Percentiles rank a stretch among this genome's conserved stretches.
These are phyloP conservation scores for Taphrina betulina DNA, from an alignment of 1,139 yeast species.

Conservation along the genomic window DNA sequence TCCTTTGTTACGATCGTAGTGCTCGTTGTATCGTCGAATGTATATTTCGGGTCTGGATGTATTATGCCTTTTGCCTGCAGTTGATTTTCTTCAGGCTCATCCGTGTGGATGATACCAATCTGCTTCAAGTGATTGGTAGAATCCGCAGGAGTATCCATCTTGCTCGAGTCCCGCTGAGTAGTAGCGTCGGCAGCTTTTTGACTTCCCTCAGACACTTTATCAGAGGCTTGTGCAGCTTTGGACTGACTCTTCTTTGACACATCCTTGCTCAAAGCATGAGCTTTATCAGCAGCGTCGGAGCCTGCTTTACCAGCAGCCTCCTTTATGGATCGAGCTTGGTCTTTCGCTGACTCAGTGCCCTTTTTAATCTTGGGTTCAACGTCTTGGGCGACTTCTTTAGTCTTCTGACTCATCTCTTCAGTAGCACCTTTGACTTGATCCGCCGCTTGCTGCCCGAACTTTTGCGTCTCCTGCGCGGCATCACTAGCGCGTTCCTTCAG, in stretches of 20 bases:
- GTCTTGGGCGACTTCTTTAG: slow-evolving; percentile 4
- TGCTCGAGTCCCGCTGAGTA: neutral
- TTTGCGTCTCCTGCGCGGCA: neutral
- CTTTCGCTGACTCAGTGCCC: neutral
- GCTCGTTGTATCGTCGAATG: neutral
- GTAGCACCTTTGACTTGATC: neutral
- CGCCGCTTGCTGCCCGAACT: slow-evolving; percentile 1
- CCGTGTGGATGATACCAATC: slow-evolving; percentile 23
- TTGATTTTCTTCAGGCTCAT: neutral
- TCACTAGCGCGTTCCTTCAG: slow-evolving; percentile 3
- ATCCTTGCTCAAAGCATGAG: neutral
- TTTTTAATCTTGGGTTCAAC: slow-evolving; percentile 2
- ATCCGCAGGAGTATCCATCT: neutral
- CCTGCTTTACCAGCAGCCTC: slow-evolving; percentile 1
- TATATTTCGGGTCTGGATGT: slow-evolving; percentile 6
- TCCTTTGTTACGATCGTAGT: too few relatives aligned
- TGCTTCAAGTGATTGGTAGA: slow-evolving; percentile 1
- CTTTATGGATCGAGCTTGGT: neutral
- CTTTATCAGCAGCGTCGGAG: slow-evolving; percentile 4
- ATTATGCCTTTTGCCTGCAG: slow-evolving; percentile 1
- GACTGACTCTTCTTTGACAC: neutral
- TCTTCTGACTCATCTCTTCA: neutral
- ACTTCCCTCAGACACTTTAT: neutral
- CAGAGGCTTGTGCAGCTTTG: slow-evolving; percentile 7
- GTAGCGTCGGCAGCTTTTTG: neutral